phyloP scores from a whole-genome alignment of 257 asterid genomes.

The Paulownia fortunei region DNA sequence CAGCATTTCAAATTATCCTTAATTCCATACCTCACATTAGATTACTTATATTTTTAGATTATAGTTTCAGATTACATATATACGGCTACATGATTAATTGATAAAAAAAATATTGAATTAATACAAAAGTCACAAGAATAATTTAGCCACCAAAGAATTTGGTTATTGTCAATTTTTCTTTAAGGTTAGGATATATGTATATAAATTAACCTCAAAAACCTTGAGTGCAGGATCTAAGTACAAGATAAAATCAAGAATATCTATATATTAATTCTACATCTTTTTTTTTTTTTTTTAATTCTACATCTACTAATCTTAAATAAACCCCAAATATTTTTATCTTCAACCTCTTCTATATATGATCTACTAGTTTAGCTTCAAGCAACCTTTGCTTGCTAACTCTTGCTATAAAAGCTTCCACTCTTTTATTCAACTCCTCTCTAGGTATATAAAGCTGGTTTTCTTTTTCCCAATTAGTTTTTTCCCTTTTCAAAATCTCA shows the following conservation, averaged over 20 bases:
- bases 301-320: neutral
- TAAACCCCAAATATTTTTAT: neutral
- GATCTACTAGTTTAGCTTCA: conserved; percentile 41
- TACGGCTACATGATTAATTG: too few species aligned
- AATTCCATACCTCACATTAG: too few species aligned
- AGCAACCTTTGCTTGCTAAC: conserved; percentile 57
- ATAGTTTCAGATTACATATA: too few species aligned
- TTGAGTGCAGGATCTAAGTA: neutral
- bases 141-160: too few species aligned
- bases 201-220: neutral
- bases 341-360: conserved; percentile 8
- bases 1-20: too few species aligned
- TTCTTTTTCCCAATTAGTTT: conserved; percentile 1
- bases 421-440: conserved; percentile 54
- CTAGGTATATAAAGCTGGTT: conserved; percentile 22
- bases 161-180: neutral
- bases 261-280: neutral
- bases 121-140: too few species aligned
- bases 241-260: neutral
- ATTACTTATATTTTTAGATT: too few species aligned
- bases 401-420: conserved; percentile 58
- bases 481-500: conserved; percentile 26
- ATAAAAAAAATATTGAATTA: too few species aligned
- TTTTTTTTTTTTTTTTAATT: too few species aligned
- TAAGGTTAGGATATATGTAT: neutral